phyloP scores from a whole-genome alignment of 192 early-diverging fungal genomes.

The Martensiomyces pterosporus region DNA sequence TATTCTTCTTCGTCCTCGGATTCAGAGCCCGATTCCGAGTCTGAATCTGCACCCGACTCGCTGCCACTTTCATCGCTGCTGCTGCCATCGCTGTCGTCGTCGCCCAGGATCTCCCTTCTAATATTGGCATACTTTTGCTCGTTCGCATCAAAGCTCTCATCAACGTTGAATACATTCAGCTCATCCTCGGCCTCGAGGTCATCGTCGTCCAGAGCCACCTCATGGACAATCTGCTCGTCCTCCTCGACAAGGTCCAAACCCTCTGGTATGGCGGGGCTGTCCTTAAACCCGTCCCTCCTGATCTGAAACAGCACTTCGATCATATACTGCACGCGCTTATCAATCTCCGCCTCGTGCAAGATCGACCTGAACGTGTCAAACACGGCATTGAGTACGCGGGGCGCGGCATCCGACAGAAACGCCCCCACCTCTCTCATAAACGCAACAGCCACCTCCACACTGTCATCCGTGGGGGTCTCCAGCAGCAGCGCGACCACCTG shows the following conservation, averaged over 20 bases:
- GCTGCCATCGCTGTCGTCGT: constrained; percentile 53
- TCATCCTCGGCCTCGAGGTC: constrained; percentile 74
- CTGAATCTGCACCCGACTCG: constrained; percentile 22
- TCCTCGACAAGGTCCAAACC: constrained; percentile 91
- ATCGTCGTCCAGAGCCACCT: constrained; percentile 77
- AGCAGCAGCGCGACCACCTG: constrained; percentile 80
- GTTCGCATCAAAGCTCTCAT: constrained; percentile 74
- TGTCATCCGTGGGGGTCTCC: constrained; percentile 86
- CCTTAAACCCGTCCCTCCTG: constrained; percentile 89
- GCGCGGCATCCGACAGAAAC: constrained; percentile 71
- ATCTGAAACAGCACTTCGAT: constrained; percentile 96
- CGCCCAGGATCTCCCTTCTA: constrained; percentile 83
- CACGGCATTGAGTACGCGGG: constrained; percentile 73
- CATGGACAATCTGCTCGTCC: constrained; percentile 93
- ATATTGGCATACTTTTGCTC: constrained; percentile 80
- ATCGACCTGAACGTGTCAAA: constrained; percentile 91
- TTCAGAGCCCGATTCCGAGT: constrained; percentile 32
- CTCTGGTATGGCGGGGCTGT: constrained; percentile 68
- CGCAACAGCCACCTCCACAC: constrained; percentile 92
- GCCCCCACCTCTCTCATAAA: constrained; percentile 89
- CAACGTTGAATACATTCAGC: constrained; percentile 81
- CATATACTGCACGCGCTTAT: constrained; percentile 95
- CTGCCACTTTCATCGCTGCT: constrained; percentile 39
- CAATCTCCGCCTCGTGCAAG: constrained; percentile 89
- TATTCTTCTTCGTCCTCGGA: constrained; percentile 52